These are phyloP conservation scores for Abrus pulchellus DNA, from an alignment of 306 rosid species.

Conservation along the genomic window DNA sequence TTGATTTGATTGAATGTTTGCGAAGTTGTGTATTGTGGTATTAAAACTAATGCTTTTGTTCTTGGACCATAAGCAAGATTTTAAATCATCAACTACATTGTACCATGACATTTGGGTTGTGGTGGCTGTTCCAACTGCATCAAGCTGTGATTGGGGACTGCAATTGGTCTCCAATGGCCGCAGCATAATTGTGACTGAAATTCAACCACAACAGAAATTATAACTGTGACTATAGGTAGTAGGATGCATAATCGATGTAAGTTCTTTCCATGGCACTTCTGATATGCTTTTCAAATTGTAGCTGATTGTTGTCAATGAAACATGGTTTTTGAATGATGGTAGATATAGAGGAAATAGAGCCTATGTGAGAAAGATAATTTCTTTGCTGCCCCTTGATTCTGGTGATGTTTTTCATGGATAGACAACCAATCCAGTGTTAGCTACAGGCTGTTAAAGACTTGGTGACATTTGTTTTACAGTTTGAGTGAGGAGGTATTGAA, in stretches of 20 bases:
- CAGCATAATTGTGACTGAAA: background rate
- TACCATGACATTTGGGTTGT: background rate
- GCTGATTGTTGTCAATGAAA: background rate
- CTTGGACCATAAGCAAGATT: background rate
- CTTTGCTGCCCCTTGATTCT: background rate
- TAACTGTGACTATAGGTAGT: background rate
- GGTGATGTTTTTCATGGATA: conserved; percentile 2
- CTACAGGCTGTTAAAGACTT: background rate
- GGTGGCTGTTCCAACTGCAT: background rate
- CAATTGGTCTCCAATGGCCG: background rate
- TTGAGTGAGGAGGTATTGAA: no score
- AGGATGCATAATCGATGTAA: background rate
- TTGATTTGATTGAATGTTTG: conserved; percentile 3
- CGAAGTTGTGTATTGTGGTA: background rate
- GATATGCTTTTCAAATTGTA: conserved; percentile 14
- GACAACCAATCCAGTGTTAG: background rate
- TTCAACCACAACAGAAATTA: background rate
- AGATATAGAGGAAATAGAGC: background rate
- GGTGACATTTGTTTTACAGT: background rate
- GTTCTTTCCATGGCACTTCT: background rate
- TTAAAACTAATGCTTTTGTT: conserved; percentile 26
- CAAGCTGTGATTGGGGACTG: background rate
- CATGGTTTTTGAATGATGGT: conserved; percentile 5
- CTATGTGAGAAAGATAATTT: background rate
- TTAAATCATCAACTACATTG: background rate